Base-by-base conservation (phyloP, 1,284 basidiomycete species). In the Trichosporon ovoides region DNA sequence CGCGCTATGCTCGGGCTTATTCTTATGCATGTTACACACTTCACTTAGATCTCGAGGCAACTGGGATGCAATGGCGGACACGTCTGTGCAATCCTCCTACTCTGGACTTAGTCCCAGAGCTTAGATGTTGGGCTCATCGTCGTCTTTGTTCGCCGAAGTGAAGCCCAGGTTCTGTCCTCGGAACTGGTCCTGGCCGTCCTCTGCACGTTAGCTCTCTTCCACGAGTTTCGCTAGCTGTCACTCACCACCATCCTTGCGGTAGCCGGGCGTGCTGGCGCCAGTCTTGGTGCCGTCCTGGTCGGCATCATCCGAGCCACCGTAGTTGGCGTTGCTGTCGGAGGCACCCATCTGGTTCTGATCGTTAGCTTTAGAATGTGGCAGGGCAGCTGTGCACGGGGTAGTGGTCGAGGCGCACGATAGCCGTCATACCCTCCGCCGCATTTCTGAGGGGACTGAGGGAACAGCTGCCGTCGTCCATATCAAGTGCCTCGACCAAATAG, bases 231-330 rank as follows among this genome's bases (percentile, higher is more conserved):
- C 4, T 31, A 9, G 28, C 9, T 4, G 28, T 19, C 19, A 64
- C 68, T 64, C 58, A 69, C 68, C 70, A 14, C 62, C 67, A 43
- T 68, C 67, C 46, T 63, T 66, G 55, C 70, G 66, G 61, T 71
- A 71, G 7, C 70, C 70, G 31, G 70, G 70, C 7, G 70, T 71
- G 54, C 65, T 67, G 46, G 64, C 62, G 22, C 70, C 70, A 7
- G 70, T 71, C 66, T 68, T 68, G 50, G 53, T 52, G 46, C 56
- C 56, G 36, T 64, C 59, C 53, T 63, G 62, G 52, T 66, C 52
- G 46, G 54, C 37, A 36, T 57, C 50, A 38, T 59, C 53, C 20
- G 24, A 24, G 34, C 28, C 20, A 36, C 43, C 57, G 10, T 48
- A 16, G 40, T 16, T 33, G 38, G n/a, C 52, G 24, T 18, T 48